Conservation (phyloP, 495 filamentous ascomycete genomes). For the Penicillium salamii region DNA sequence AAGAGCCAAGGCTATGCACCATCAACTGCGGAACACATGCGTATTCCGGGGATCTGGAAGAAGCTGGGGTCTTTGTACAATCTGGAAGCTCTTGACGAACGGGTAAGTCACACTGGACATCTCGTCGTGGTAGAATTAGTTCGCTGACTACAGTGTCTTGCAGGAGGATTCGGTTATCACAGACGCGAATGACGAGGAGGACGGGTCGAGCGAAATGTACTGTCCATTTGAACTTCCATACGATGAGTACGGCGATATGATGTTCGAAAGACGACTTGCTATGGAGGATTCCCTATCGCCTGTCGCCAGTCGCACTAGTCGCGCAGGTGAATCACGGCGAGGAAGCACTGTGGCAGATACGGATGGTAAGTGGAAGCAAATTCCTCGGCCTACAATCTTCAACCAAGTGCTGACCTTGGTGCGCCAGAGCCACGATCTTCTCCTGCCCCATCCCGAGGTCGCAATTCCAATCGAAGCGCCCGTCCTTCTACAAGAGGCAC, state of each 20-base stretch:
- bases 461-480: constrained; percentile 37
- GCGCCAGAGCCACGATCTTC: constrained; percentile 48
- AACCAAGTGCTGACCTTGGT: constrained; percentile 6
- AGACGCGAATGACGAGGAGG: constrained; percentile 61
- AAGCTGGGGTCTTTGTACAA: constrained; percentile 85
- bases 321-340: constrained; percentile 39
- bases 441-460: constrained; percentile 45
- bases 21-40: constrained; percentile 66
- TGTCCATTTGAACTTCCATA: constrained; percentile 74
- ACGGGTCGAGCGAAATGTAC: constrained; percentile 51
- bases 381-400: constrained; percentile 3
- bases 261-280: constrained; percentile 64
- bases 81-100: constrained; percentile 82
- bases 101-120: constrained; percentile 50
- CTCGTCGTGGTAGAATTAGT: neutral
- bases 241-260: constrained; percentile 72
- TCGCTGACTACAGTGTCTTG: constrained; percentile 2
- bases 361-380: constrained; percentile 41
- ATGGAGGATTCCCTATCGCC: constrained; percentile 57
- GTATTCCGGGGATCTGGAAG: constrained; percentile 85
- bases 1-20: constrained; percentile 82
- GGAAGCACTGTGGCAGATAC: constrained; percentile 50
- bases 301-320: constrained; percentile 50
- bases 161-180: constrained; percentile 51
- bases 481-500: constrained; percentile 38